Evolutionary conservation across 1,139 yeast species (phyloP), one percentile per base, ranked within the genome.

Genomic region (Blastobotrys raffinosifermentans): DNA sequence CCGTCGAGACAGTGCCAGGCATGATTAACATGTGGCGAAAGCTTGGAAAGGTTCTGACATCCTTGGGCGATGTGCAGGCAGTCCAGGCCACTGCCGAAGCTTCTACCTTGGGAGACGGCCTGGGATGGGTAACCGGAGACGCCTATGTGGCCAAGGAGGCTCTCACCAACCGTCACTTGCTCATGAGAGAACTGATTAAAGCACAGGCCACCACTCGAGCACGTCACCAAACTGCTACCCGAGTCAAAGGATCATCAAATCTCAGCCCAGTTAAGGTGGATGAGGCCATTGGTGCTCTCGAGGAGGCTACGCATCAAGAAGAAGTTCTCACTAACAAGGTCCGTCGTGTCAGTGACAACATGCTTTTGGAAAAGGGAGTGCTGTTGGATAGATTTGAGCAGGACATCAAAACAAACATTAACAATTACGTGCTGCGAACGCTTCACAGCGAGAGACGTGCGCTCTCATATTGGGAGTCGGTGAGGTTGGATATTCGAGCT

Each of bases 111-210:
- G 87, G 86, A 1, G 97, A 89, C 51, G 85, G 85, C 0, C 58
- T 86, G 9, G 75, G 69, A 43, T 67, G 74, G 52, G 64, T 86
- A 25, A 66, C 77, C 4, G 73, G 75, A 43, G 96, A 89, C 51
- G 80, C 91, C 18, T 91, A 82, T 58, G 81, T 82, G 44, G 83
- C 89, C 38, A 93, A 91, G 59, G 98, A 91, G 60, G 83, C 96
- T 0, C 66, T 91, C 40, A 93, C 98, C 0, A 89, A 89, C 60
- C 72, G 98, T 40, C 96, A 93, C 60, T 67, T 91, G 40, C 64
- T 91, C 32, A 91, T 91, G 95, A 71, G 96, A 40, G 98, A 93
- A 49, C 67, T 86, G 37, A 56, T 75, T 18, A 83, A 77, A 51
- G 93, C 96, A 1, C 94, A 89, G 54, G 74, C 77, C 4, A 75